A percentile compares a stretch with the other conserved stretches of the same genome.
phyloP scores from a whole-genome alignment of 257 asterid species.

The Oldenlandia corymbosa region DNA sequence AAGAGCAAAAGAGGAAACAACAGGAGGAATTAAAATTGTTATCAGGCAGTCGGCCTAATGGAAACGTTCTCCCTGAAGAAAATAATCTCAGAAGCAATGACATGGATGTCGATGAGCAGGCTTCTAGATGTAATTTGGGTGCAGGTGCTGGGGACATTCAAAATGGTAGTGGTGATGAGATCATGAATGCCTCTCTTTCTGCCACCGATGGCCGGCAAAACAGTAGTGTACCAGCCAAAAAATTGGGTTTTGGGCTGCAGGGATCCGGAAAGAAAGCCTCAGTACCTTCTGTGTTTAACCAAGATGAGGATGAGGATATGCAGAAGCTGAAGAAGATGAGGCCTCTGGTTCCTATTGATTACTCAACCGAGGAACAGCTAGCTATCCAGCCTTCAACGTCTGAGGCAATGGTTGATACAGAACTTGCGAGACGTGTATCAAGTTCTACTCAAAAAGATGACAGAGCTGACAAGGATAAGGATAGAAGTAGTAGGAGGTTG shows the following conservation, averaged over 20 bases:
- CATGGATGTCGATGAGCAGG: constrained; percentile 34
- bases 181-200: constrained; percentile 31
- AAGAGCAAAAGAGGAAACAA: constrained; percentile 56
- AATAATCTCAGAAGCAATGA: constrained; percentile 31
- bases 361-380: constrained; percentile 78
- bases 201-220: constrained; percentile 45
- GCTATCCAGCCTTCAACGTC: constrained; percentile 42
- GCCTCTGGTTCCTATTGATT: constrained; percentile 96
- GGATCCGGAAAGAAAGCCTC: constrained; percentile 85
- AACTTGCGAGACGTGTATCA: constrained; percentile 58
- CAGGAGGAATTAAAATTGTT: constrained; percentile 42
- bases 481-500: constrained; percentile 52
- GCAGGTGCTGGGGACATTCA: constrained; percentile 53
- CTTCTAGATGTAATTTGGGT: constrained; percentile 35
- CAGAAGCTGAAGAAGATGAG: constrained; percentile 97
- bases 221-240: constrained; percentile 58
- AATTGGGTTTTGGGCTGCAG: constrained; percentile 87
- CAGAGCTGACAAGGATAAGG: constrained; percentile 61
- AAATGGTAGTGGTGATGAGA: constrained; percentile 59
- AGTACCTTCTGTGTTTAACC: constrained; percentile 82
- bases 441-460: constrained; percentile 59
- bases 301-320: constrained; percentile 91
- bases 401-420: constrained; percentile 64
- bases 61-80: constrained; percentile 40
- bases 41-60: constrained; percentile 38